A percentile compares a stretch with the other conserved stretches of the same genome.
Conservation (phyloP, 1,284 basidiomycete species). For the Cerrena zonata region DNA sequence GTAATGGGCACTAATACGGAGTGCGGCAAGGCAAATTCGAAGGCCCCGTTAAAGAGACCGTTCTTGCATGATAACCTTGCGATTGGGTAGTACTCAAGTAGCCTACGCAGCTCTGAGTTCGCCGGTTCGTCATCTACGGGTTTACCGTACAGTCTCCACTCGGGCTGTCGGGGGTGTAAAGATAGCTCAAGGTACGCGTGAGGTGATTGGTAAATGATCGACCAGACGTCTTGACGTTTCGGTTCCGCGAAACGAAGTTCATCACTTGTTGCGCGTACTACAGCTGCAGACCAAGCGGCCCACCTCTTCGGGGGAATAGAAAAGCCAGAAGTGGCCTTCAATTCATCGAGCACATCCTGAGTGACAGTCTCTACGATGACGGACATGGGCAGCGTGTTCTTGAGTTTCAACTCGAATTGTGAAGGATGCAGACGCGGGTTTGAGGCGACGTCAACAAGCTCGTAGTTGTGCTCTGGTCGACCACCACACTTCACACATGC, state of each 20-base stretch:
- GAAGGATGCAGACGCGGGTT: constrained; percentile 60
- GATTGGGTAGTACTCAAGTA: constrained; percentile 66
- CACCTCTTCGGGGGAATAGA: constrained; percentile 51
- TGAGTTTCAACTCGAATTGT: constrained; percentile 71
- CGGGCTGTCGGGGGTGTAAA: constrained; percentile 70
- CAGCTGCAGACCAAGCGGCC: constrained; percentile 64
- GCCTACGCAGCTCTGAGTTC: constrained; percentile 72
- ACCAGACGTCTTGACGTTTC: constrained; percentile 86
- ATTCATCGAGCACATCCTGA: constrained; percentile 44
- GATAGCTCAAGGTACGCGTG: constrained; percentile 71
- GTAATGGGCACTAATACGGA: constrained; percentile 49
- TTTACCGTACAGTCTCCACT: constrained; percentile 82
- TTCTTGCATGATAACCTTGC: constrained; percentile 64
- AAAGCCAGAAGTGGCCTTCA: constrained; percentile 42
- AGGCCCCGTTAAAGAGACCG: constrained; percentile 64
- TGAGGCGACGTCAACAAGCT: constrained; percentile 43
- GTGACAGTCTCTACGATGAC: constrained; percentile 57
- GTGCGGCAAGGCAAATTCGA: constrained; percentile 80
- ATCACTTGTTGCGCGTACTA: constrained; percentile 52
- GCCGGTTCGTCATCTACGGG: constrained; percentile 67
- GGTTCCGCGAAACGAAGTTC: constrained; percentile 82
- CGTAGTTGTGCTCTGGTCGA: constrained; percentile 80
- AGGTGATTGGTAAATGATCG: constrained; percentile 71
- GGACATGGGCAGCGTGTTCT: constrained; percentile 83
- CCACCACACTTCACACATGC: constrained; percentile 85